A percentile compares a stretch with the other conserved stretches of the same genome.
phyloP scores from a whole-genome alignment of 2,329 filamentous ascomycete species.

The Phoma sp. region DNA sequence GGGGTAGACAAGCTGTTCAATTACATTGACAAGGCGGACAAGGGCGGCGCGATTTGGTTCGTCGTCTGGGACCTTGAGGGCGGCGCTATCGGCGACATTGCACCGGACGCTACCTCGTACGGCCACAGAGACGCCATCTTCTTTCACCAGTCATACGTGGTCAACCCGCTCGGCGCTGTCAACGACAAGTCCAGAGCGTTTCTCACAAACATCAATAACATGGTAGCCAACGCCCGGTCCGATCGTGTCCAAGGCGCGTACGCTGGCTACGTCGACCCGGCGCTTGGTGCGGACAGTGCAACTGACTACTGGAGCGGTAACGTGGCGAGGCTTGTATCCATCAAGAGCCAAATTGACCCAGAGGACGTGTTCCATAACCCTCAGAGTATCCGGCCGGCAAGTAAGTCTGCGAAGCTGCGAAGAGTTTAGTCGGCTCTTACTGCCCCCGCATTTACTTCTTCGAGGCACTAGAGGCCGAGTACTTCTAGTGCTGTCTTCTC shows the following conservation, averaged over 20 bases:
- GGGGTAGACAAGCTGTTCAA: constrained; percentile 42
- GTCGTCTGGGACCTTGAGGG: constrained; percentile 45
- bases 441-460: no score
- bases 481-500: no score
- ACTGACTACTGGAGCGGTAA: constrained; percentile 55
- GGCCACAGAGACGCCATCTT: constrained; percentile 43
- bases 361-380: constrained; percentile 46
- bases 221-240: constrained; percentile 39
- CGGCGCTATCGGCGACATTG: constrained; percentile 42
- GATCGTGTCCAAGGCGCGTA: constrained; percentile 54
- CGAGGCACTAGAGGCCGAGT: no score
- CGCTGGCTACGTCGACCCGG: constrained; percentile 60
- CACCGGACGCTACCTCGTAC: constrained; percentile 40
- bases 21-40: constrained; percentile 39
- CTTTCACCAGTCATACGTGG: constrained; percentile 47
- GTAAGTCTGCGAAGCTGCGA: constrained; percentile 2
- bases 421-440: no score
- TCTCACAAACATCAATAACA: constrained; percentile 50
- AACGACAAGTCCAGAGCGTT: constrained; percentile 48
- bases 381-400: constrained; percentile 40
- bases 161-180: constrained; percentile 41
- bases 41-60: constrained; percentile 43
- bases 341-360: constrained; percentile 51
- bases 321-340: constrained; percentile 41
- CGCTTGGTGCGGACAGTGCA: constrained; percentile 51